These are phyloP conservation scores for Coemansia pectinata DNA, from an alignment of 192 early-diverging fungal genomes.

Conservation along the genomic window DNA sequence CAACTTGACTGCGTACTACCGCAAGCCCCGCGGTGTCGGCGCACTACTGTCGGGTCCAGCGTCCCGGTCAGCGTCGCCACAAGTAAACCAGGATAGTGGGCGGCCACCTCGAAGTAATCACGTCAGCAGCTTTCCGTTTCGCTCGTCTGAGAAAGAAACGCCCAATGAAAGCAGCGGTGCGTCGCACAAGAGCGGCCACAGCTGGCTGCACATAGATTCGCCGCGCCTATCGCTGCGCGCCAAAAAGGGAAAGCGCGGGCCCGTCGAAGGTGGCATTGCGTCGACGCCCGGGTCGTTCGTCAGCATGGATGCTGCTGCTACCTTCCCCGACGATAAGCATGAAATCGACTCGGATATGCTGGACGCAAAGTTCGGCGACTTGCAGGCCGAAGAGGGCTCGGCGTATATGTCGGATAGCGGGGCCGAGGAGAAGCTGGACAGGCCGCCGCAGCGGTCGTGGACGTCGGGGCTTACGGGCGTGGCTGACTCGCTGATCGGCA, in stretches of 20 bases:
- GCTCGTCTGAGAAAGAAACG: slow-evolving; percentile 48
- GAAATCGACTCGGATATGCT: slow-evolving; percentile 22
- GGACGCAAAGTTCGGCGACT: slow-evolving; percentile 34
- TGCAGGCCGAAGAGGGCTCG: neutral
- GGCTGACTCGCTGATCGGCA: slow-evolving; percentile 45
- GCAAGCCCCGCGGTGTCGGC: slow-evolving; percentile 59
- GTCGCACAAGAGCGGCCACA: slow-evolving; percentile 6
- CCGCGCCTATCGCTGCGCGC: slow-evolving; percentile 33
- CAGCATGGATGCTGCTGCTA: slow-evolving; percentile 19
- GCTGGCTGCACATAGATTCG: slow-evolving; percentile 33
- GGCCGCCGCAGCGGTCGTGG: slow-evolving; percentile 35
- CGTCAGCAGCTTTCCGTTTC: slow-evolving; percentile 50
- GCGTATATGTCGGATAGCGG: neutral
- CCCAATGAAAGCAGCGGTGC: slow-evolving; percentile 36
- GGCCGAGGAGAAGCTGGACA: neutral
- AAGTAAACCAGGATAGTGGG: slow-evolving; percentile 36
- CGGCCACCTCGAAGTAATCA: slow-evolving; percentile 50
- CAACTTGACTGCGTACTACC: slow-evolving; percentile 60
- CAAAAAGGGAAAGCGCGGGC: slow-evolving; percentile 14
- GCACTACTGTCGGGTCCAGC: slow-evolving; percentile 28
- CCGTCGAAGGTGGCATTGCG: neutral
- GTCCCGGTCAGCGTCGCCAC: slow-evolving; percentile 51
- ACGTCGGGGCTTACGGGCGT: slow-evolving; percentile 33
- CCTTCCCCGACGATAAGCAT: neutral
- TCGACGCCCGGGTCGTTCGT: slow-evolving; percentile 9